Evolutionary conservation across 2,329 filamentous ascomycete genomes (phyloP).

Genomic region (Aurifilum marmelostoma): DNA sequence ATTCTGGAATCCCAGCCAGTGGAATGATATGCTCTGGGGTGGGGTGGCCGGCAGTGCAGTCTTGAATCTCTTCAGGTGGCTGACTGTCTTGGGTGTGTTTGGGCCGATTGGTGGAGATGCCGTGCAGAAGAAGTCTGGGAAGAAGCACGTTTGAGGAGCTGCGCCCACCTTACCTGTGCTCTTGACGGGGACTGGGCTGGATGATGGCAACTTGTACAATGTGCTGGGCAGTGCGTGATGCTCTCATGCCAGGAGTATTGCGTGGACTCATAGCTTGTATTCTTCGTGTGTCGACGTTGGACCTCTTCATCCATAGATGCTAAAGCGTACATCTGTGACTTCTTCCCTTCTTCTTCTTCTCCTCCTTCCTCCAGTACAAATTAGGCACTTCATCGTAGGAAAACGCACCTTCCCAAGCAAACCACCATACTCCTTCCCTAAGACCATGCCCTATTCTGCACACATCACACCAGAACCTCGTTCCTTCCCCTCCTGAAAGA

Average conservation of each 20-base stretch:
- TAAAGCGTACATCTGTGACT: too few species aligned
- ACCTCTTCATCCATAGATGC: not conserved
- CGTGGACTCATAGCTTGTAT: too few species aligned
- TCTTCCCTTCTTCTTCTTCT: too few species aligned
- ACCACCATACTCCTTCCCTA: not conserved
- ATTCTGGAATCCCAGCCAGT: conserved; percentile 33
- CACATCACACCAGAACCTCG: not conserved
- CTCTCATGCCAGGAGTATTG: too few species aligned
- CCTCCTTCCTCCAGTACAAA: too few species aligned
- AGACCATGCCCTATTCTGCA: too few species aligned
- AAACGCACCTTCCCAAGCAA: too few species aligned
- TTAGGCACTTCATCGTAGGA: too few species aligned
- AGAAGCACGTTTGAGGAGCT: conserved; percentile 11
- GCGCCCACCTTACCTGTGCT: not conserved
- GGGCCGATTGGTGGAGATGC: conserved; percentile 23
- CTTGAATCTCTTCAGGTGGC: conserved; percentile 36
- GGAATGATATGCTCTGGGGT: conserved; percentile 39
- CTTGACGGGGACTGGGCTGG: not conserved
- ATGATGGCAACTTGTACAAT: not conserved
- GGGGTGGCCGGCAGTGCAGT: conserved; percentile 35
- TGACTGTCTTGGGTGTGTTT: conserved; percentile 36
- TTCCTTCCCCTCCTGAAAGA: not conserved
- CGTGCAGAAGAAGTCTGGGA: not conserved
- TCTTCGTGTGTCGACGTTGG: too few species aligned
- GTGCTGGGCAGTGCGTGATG: too few species aligned